Base-by-base conservation (phyloP, 768 basidiomycete genomes). In the Pisolithus orientalis region DNA sequence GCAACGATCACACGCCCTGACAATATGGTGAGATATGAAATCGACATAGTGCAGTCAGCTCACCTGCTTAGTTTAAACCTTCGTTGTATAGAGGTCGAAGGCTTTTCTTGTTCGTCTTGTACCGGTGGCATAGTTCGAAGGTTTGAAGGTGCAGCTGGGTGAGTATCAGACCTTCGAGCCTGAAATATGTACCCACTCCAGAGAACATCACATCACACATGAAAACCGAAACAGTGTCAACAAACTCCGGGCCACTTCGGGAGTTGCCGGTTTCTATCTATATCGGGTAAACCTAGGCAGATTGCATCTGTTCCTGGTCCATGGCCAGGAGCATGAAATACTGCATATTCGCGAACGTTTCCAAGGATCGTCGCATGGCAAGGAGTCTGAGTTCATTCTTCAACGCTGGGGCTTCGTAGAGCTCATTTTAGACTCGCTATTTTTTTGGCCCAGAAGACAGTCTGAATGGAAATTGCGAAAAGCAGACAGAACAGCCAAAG, bases 1-100 rank as follows among this genome's bases (percentile, higher is more conserved):
- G 75, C 90, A 92, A 54, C 90, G 87, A 78, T 92, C 90, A 75
- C 90, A 92, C 53, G 90, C 89, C 66, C 90, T 91, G 57, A 32
- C 53, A n/a, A 37, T 55, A 44, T 59, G 32, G 31, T 58, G 25
- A 59, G 51, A 40, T 44, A 42, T 38, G 21, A 49, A 44, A 40
- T 53, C 47, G 37, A 13, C 34, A 10, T 14, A 31, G 44, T 21
- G 46, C 29, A 58, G 45, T 51, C 14, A 5, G 52, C 79, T 38
- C 54, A 87, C 90, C 89, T 85, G 80, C 85, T 90, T 53, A 92
- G 72, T 74, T 92, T 92, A 75, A 92, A 91, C 49, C 90, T 79
- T 50, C 90, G 76, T 61, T 92, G 73, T 2, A 82, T 78, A 27
- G 76, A 69, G 0, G 79, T 61, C 0, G 77, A 65, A 11, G 70